Conservation (phyloP, 75 land plant genomes). For the Selaginella tamariscina region DNA sequence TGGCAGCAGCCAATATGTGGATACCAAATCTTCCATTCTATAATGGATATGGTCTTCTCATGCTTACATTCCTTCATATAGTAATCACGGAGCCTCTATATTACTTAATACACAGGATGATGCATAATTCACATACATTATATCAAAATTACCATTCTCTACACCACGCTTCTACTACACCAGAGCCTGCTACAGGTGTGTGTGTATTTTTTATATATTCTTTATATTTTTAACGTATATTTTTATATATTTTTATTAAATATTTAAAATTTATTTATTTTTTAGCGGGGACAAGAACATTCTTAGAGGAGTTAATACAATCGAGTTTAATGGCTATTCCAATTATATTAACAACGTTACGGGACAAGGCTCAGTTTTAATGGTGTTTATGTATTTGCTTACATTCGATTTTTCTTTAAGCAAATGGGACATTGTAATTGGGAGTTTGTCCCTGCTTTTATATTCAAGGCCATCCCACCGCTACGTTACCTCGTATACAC, state of each 20-base stretch:
- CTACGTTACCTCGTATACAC: constrained; percentile 21
- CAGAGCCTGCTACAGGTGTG: constrained; percentile 14
- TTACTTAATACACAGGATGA: constrained; percentile 46
- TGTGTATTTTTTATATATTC: not conserved
- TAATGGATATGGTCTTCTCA: constrained; percentile 34
- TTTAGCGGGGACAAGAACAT: constrained; percentile 32
- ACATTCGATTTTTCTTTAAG: constrained; percentile 24
- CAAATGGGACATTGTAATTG: constrained; percentile 28
- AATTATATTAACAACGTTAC: constrained; percentile 10
- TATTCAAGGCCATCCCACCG: constrained; percentile 18
- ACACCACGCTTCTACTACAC: constrained; percentile 48
- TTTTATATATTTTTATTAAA: not conserved
- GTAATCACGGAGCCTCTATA: constrained; percentile 44
- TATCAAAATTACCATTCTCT: constrained; percentile 47
- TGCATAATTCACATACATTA: constrained; percentile 28
- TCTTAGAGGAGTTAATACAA: constrained; percentile 22
- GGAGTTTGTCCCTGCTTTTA: constrained; percentile 26
- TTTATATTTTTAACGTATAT: not conserved
- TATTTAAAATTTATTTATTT: not conserved
- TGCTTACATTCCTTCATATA: constrained; percentile 36
- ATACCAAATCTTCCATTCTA: constrained; percentile 43
- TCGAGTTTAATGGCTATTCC: constrained; percentile 20
- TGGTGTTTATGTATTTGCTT: constrained; percentile 24
- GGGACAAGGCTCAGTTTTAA: constrained; percentile 17
- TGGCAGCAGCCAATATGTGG: constrained; percentile 25